These are phyloP conservation scores for Paragyromitra xinjiangensis DNA, from an alignment of 495 filamentous ascomycete genomes.

Conservation along the genomic window DNA sequence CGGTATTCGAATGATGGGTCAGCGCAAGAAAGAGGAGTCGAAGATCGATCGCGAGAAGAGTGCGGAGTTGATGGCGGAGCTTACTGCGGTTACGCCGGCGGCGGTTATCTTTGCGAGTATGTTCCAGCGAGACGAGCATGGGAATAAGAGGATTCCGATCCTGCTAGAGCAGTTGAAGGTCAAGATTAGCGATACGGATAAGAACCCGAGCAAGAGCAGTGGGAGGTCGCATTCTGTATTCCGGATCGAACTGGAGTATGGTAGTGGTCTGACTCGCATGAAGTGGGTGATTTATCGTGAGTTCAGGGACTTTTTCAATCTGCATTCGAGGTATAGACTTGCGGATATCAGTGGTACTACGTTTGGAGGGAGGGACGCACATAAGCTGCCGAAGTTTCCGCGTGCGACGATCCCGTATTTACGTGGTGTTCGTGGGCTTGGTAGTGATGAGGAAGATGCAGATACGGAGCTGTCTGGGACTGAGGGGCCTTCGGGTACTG, in stretches of 20 bases:
- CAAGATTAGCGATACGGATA: conserved; percentile 85
- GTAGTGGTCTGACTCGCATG: conserved; percentile 93
- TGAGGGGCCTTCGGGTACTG: conserved; percentile 62
- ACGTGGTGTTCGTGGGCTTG: conserved; percentile 79
- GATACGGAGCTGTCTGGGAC: conserved; percentile 69
- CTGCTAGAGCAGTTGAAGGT: conserved; percentile 95
- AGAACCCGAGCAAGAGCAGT: conserved; percentile 58
- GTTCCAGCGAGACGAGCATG: conserved; percentile 96
- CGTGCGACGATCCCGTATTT: conserved; percentile 91
- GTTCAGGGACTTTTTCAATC: conserved; percentile 86
- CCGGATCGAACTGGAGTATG: conserved; percentile 93
- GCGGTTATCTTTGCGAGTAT: conserved; percentile 93
- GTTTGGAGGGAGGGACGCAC: conserved; percentile 52
- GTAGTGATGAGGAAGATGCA: conserved; percentile 84
- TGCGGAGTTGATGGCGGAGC: conserved; percentile 92
- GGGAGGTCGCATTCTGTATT: conserved; percentile 74
- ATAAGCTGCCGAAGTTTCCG: conserved; percentile 86
- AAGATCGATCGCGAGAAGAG: conserved; percentile 93
- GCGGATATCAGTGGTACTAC: conserved; percentile 76
- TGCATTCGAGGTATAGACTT: conserved; percentile 91
- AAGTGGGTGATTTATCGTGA: conserved; percentile 93
- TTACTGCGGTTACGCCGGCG: conserved; percentile 89
- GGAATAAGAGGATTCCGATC: conserved; percentile 92
- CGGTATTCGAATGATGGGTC: conserved; percentile 80
- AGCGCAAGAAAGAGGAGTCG: conserved; percentile 78